Evolutionary conservation across 371 early-diverging fungal genomes (phyloP), one percentile per base, ranked within the genome.

Genomic region (Sporodiniella umbellata): DNA sequence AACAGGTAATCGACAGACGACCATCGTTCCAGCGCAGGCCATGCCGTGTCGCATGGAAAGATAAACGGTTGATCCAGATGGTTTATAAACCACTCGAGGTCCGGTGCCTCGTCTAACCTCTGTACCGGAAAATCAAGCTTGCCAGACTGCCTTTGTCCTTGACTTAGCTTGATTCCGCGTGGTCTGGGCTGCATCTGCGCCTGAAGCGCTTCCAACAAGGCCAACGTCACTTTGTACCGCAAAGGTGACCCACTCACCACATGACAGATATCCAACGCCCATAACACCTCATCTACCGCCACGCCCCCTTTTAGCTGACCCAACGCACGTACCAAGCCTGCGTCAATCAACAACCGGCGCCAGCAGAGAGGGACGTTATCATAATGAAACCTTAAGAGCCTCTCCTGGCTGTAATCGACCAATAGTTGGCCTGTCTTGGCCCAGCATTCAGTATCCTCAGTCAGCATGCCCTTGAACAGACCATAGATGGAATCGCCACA

Each of bases 1-100:
- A 56, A 19, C 7, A 94, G 53, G 53, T 88, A 86, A 1, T 72
- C 75, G 7, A 82, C 48, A 37, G 85, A 76, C 1, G 58, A 39
- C 94, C 93, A 93, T 14, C 64, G 51, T 0, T 69, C 56, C 24
- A 79, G 66, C 5, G 90, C 90, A 2, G 92, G 93, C 93, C 93
- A 93, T 48, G 87, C 65, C 0, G 77, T 69, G 2, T 77, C 80
- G 30, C 8, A 8, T 8, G 31, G 56, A 18, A 86, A 66, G 28
- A 82, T 61, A 6, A 80, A 51, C 1, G 64, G 42, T 2, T 45
- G 49, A 26, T 54, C 62, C n/a, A n/a, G n/a, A n/a, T n/a, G n/a
- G n/a, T n/a, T n/a, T n/a, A n/a, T n/a, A n/a, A n/a, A n/a, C n/a
- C n/a, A n/a, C n/a, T n/a, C n/a, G n/a, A n/a, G n/a, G n/a, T n/a